These are phyloP conservation scores for Clarkia xantiana DNA, from an alignment of 345 rosid genomes.

Conservation along the genomic window DNA sequence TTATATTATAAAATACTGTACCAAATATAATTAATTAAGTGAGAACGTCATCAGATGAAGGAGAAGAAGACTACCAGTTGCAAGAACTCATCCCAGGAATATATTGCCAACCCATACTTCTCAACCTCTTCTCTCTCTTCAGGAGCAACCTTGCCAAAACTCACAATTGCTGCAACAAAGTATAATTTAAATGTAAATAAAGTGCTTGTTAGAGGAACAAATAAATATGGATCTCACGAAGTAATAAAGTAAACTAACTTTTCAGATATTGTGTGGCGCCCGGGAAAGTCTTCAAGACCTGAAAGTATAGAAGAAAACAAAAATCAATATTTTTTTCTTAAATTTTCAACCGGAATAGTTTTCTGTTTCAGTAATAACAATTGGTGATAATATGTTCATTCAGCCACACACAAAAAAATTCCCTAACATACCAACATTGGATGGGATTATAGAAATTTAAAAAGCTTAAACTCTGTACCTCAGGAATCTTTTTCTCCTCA, in stretches of 20 bases:
- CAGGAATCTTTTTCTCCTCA: conserved; percentile 76
- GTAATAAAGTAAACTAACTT: conserved; percentile 34
- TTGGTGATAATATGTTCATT: too few relatives aligned
- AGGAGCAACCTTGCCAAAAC: conserved; percentile 68
- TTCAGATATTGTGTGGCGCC: conserved; percentile 42
- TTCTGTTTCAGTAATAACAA: too few relatives aligned
- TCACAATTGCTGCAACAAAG: conserved; percentile 62
- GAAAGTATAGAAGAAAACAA: conserved; percentile 14
- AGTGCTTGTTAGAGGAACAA: background rate
- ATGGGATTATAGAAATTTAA: too few relatives aligned
- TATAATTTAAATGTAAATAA: conserved; percentile 2
- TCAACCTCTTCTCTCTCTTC: conserved; percentile 52
- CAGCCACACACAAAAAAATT: too few relatives aligned
- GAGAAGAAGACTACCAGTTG: conserved; percentile 32
- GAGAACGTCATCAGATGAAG: background rate
- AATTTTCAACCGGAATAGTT: background rate
- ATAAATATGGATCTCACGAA: too few relatives aligned
- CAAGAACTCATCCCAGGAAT: conserved; percentile 82
- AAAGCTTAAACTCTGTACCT: conserved; percentile 29
- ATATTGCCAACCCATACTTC: conserved; percentile 39
- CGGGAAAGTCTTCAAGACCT: conserved; percentile 80
- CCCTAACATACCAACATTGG: too few relatives aligned
- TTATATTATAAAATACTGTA: too few relatives aligned
- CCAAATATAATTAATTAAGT: too few relatives aligned
- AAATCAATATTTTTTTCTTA: background rate